Base-by-base conservation (phyloP, 2,329 filamentous ascomycete species). In the Hypoxylon sp. region DNA sequence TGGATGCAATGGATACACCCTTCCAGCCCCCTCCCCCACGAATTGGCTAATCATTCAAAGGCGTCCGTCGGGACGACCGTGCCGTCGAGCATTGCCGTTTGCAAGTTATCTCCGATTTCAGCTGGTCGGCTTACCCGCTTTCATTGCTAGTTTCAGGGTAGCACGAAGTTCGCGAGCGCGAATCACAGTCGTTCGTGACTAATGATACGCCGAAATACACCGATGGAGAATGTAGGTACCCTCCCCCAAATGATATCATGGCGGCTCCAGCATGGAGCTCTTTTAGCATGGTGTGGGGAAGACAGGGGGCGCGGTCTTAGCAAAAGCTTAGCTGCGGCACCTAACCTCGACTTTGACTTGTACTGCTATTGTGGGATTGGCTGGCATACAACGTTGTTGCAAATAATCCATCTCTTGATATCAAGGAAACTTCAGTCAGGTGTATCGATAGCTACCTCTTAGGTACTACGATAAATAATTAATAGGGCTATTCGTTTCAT, bases 231-330 rank as follows among this genome's bases (percentile, higher is more conserved):
- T 50, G n/a, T 20, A 20, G 20, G 20, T 20, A 31, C 25, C 46
- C 30, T 31, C 13, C 37, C 30, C 14, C 10, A 46, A 50, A 40
- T 55, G 50, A 56, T 55, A 50, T 65, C 50, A 65, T 65, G n/a
- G 31, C 42, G 35, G 44, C 62, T 37, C 62, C 42, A 42, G 40
- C 13, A 37, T 6, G 35, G 31, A n/a, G 31, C 4, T 48, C 53
- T 35, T 40, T 42, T 33, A 27, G 22, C 31, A 20, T 20, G 27
- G 6, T 49, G 50, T 59, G 63, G 63, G 50, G 55, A 53, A 22
- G 46, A 61, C 40, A 55, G 20, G 53, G 53, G 30, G 17, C n/a
- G n/a, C 17, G 14, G 11, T 25, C 33, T 57, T 57, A 48, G 44
- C 40, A 51, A 64, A 57, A 58, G 61, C 61, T 64, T 64, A 35